Base-by-base conservation (phyloP, 2,329 filamentous ascomycete genomes). In the Trichoderma sp. region DNA sequence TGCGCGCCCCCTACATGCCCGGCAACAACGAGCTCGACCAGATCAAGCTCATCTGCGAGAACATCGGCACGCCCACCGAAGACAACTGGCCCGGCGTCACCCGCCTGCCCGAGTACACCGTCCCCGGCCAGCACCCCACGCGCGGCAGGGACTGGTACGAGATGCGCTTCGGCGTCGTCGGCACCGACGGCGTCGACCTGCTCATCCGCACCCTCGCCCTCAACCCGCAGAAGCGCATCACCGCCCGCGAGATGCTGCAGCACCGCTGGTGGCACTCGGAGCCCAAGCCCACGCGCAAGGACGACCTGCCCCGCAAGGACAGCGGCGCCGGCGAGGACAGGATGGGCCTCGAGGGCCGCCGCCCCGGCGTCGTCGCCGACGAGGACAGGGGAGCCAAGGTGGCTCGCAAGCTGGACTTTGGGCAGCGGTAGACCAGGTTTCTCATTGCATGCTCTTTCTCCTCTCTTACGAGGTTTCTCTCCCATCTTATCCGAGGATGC, bases 81-180 rank as follows among this genome's bases (percentile, higher is more conserved):
- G 91, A 95, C 17, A 94, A 93, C 75, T 99, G 95, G 95, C 93
- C 95, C 0, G 94, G 94, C 30, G 93, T 99, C 7, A 88, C 88
- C 5, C 87, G 87, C 68, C 81, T 99, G 12, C 87, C 88, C 15
- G 89, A 89, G 66, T 99, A 95, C 77, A 86, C 93, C n/a, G 85
- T 90, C 1, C 84, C 89, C 1, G 85, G 86, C 5, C 79, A 85
- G 64, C 83, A 87, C 67, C 80, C 86, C 71, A 71, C 92, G 77
- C 85, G 86, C 68, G 86, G 87, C 1, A 85, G 85, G 67, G 88
- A 90, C 64, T 89, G 90, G 73, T 97, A 92, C 81, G 82, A 90
- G 73, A 80, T 82, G 61, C 86, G 88, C 67, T 97, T 99, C 74
- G 88, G 90, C 63, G 90, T 90, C 12, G 86, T 94, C 10, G 95